Base-by-base conservation (phyloP, 2,329 filamentous ascomycete genomes). In the Venturia oleaginea region DNA sequence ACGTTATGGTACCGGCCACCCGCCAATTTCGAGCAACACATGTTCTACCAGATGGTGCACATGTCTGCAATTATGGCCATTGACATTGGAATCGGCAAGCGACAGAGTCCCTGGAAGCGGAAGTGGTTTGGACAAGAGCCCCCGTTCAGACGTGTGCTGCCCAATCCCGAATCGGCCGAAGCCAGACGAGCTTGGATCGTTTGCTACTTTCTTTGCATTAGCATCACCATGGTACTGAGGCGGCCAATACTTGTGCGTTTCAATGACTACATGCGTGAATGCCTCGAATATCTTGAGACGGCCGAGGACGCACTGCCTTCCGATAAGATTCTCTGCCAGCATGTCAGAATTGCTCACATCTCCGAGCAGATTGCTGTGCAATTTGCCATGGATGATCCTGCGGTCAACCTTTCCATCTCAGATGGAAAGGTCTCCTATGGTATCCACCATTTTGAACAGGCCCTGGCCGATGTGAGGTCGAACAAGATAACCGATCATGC, bases 1-100 rank as follows among this genome's bases (percentile, higher is more conserved):
- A 85, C 87, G n/a, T 83, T 92, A 24, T 96, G 91, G 90, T 95
- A 96, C 73, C 86, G 86, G 73, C 90, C 91, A 19, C 91, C 91
- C 0, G 87, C 93, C 68, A 84, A 89, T 69, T 90, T 90, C 66
- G 90, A 95, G 71, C 89, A 94, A 76, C 84, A 93, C 71, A 94
- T 94, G 72, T 95, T 94, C 73, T 96, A 94, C 76, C 90, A 93
- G 77, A 83, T 94, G 68, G 86, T 91, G 57, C 90, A 96, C 73
- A 85, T 91, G 71, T 88, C 89, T 2, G 87, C 87, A 59, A 83
- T 91, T 69, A 90, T 96, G 86, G 88, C 88, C 32, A 86, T 95
- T 64, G 91, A 96, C 69, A 83, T 96, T 40, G 91, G 91, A 0
- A 83, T 96, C 7, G 89, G 87, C 19, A 83, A 84, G 69, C 69